A percentile compares a stretch with the other conserved stretches of the same genome.
Evolutionary conservation across 176 grass and related monocot species (phyloP).

Genomic region (Aegilops longissima): DNA sequence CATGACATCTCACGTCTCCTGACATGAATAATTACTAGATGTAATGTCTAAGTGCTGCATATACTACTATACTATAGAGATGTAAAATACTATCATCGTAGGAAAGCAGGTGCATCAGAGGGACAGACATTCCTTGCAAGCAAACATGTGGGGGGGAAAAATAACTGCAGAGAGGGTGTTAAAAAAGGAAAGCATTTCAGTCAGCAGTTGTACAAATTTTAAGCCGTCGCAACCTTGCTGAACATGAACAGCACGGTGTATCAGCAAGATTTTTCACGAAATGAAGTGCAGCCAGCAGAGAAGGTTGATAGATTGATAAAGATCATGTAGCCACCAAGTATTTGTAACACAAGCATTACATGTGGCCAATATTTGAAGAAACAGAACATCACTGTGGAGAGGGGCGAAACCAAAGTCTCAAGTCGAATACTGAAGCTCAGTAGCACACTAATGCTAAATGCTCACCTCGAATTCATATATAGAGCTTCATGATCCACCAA

Average conservation of each 20-base stretch:
- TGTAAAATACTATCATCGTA: too few relatives aligned
- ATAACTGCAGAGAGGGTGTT: too few relatives aligned
- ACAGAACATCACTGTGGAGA: not conserved
- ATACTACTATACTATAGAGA: too few relatives aligned
- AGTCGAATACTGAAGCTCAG: not conserved
- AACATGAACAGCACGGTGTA: not conserved
- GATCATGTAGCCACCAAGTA: not conserved
- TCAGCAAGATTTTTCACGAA: not conserved
- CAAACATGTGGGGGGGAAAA: too few relatives aligned
- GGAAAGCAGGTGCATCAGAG: too few relatives aligned
- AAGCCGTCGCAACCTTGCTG: not conserved
- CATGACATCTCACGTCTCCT: too few relatives aligned
- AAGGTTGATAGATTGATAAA: not conserved
- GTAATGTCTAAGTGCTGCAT: too few relatives aligned
- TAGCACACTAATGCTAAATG: not conserved
- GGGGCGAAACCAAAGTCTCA: not conserved
- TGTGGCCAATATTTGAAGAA: not conserved
- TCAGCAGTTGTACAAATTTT: not conserved
- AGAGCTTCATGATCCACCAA: too few relatives aligned
- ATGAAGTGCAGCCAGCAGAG: not conserved
- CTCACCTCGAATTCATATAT: too few relatives aligned
- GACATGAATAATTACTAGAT: too few relatives aligned
- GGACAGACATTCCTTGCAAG: too few relatives aligned
- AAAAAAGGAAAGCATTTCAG: not conserved
- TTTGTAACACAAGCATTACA: slow-evolving; percentile 3